A percentile compares a stretch with the other conserved stretches of the same genome.
Evolutionary conservation across 306 rosid genomes (phyloP).

Genomic region (Quercus cerris): DNA sequence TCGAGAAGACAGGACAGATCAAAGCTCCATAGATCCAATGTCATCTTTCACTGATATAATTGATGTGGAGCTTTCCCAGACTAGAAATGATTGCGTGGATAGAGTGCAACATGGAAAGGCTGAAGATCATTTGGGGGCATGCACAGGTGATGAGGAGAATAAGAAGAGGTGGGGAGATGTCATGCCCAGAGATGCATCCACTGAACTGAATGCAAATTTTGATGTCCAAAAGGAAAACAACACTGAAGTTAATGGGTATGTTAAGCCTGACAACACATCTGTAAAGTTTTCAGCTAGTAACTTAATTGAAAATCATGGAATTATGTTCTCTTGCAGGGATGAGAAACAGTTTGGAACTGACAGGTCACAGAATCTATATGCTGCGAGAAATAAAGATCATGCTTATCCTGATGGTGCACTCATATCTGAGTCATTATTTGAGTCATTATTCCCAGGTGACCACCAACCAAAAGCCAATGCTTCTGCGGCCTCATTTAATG

Average conservation of each 20-base stretch:
- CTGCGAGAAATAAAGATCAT: conserved; percentile 25
- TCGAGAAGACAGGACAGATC: conserved; percentile 16
- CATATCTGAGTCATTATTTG: conserved; percentile 25
- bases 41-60: conserved; percentile 24
- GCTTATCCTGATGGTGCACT: conserved; percentile 25
- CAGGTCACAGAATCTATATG: conserved; percentile 19
- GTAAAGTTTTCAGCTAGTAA: conserved; percentile 11
- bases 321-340: conserved; percentile 41
- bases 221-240: conserved; percentile 31
- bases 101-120: conserved; percentile 19
- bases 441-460: conserved; percentile 21
- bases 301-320: background rate
- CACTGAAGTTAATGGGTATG: conserved; percentile 35
- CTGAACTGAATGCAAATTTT: conserved; percentile 23
- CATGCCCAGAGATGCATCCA: conserved; percentile 26
- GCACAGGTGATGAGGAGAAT: conserved; percentile 30
- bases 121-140: conserved; percentile 27
- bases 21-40: conserved; percentile 23
- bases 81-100: conserved; percentile 29
- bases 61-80: conserved; percentile 21
- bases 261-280: conserved; percentile 14
- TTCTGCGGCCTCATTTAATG: conserved; percentile 27
- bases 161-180: conserved; percentile 32
- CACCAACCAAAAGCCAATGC: conserved; percentile 21
- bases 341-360: conserved; percentile 26